Percentiles rank a stretch among this genome's conserved stretches.
These are phyloP conservation scores for Bidens hawaiensis DNA, from an alignment of 140 eudicot genomes.

Conservation along the genomic window DNA sequence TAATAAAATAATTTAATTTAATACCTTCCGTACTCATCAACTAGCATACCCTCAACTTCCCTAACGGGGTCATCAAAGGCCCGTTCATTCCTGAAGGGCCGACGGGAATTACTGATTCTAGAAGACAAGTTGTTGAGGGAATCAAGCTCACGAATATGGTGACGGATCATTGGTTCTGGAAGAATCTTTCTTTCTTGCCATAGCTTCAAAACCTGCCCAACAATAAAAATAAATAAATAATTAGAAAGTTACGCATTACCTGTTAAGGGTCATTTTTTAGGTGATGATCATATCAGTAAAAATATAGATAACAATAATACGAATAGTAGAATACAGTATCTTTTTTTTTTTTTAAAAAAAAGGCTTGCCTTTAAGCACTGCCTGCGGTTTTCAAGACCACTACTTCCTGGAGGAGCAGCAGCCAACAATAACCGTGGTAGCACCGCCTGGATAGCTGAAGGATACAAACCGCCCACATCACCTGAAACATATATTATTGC, in stretches of 20 bases:
- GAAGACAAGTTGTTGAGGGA: constrained; percentile 60
- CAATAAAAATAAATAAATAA: not conserved
- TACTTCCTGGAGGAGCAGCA: constrained; percentile 86
- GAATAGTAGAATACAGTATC: not conserved
- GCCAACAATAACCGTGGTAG: constrained; percentile 65
- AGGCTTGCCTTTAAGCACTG: constrained; percentile 75
- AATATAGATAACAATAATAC: not conserved
- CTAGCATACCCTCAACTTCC: constrained; percentile 83
- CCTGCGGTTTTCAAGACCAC: constrained; percentile 85
- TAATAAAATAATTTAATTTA: not conserved
- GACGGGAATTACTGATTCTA: constrained; percentile 47
- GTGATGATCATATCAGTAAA: not conserved
- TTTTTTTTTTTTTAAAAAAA: not conserved
- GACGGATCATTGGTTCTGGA: constrained; percentile 80
- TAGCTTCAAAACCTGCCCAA: constrained; percentile 67
- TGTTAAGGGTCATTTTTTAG: not conserved
- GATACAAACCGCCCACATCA: constrained; percentile 63
- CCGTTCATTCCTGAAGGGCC: constrained; percentile 72
- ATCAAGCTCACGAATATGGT: constrained; percentile 83
- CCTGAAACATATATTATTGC: constrained; percentile 40
- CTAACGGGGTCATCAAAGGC: constrained; percentile 89
- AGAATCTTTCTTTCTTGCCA: constrained; percentile 91
- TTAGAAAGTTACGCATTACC: not conserved
- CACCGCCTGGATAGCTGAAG: constrained; percentile 63
- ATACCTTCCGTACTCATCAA: constrained; percentile 96